phyloP scores from a whole-genome alignment of 129 eudicot genomes.

The Arctium minus region DNA sequence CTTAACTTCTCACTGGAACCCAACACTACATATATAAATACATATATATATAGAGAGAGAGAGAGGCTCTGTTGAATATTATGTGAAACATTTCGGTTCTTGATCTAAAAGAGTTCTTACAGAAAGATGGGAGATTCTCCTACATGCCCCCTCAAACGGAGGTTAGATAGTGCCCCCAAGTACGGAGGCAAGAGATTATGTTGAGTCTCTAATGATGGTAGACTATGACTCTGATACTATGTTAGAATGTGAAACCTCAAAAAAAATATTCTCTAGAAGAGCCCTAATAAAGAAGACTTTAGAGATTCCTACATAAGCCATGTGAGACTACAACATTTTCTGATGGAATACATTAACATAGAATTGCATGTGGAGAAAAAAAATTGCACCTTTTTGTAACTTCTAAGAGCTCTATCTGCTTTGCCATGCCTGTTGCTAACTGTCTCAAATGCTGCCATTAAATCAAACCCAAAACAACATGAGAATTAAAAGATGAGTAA shows the following conservation, averaged over 20 bases:
- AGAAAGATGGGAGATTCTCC: not conserved
- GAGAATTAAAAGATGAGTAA: not conserved
- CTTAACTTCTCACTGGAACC: no score
- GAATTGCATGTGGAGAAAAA: not conserved
- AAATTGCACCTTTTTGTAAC: slow-evolving; percentile 53
- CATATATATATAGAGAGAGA: no score
- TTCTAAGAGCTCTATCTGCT: slow-evolving; percentile 78
- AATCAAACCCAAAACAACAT: not conserved
- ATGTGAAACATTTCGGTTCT: not conserved
- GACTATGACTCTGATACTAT: not conserved
- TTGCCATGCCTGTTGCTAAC: slow-evolving; percentile 63
- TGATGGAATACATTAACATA: not conserved
- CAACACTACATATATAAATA: no score
- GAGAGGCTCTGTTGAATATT: not conserved
- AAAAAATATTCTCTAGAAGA: not conserved
- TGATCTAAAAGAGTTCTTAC: not conserved
- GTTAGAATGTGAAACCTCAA: not conserved
- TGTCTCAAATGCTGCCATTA: slow-evolving; percentile 57
- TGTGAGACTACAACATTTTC: not conserved
- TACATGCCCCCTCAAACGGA: not conserved
- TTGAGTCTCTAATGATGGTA: not conserved
- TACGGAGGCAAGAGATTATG: not conserved
- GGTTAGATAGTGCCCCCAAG: not conserved
- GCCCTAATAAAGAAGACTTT: not conserved
- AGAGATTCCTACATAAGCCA: no score